These are phyloP conservation scores for Cyamopsis tetragonoloba DNA, from an alignment of 306 rosid genomes.

Conservation along the genomic window DNA sequence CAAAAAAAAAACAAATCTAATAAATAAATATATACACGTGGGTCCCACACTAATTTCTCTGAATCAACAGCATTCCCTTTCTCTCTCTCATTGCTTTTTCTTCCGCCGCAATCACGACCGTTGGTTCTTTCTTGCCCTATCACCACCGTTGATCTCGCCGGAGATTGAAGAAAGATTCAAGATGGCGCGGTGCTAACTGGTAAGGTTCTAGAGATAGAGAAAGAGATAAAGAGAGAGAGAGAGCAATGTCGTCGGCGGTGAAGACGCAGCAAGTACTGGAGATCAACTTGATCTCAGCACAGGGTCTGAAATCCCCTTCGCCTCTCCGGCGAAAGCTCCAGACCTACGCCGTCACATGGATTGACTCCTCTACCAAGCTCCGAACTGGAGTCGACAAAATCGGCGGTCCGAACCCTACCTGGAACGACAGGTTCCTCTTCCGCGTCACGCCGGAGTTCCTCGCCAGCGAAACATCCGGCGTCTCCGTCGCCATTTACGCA, in stretches of 20 bases:
- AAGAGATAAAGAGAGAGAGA: conserved; percentile 18
- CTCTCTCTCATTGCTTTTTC: conserved; percentile 11
- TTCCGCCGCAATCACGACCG: conserved; percentile 29
- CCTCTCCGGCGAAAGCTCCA: conserved; percentile 36
- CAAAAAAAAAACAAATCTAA: neutral
- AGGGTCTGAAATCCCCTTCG: conserved; percentile 55
- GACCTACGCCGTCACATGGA: conserved; percentile 74
- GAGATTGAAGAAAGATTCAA: conserved; percentile 23
- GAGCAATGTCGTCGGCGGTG: conserved; percentile 28
- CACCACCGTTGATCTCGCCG: conserved; percentile 31
- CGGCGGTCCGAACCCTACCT: conserved; percentile 73
- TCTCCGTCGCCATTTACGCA: conserved; percentile 66
- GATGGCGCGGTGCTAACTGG: conserved; percentile 16
- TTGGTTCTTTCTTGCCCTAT: conserved; percentile 35
- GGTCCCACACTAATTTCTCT: neutral
- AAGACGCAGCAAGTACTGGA: conserved; percentile 47
- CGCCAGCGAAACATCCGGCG: conserved; percentile 62
- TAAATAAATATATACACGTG: neutral
- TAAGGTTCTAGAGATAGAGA: conserved; percentile 14
- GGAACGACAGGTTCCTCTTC: conserved; percentile 94
- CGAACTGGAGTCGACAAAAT: conserved; percentile 60
- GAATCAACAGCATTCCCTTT: neutral
- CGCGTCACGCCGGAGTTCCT: conserved; percentile 65
- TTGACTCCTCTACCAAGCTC: conserved; percentile 54
- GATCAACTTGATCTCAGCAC: conserved; percentile 94